Conservation (phyloP, 305 asterid species). For the Fraxinus angustifolia region DNA sequence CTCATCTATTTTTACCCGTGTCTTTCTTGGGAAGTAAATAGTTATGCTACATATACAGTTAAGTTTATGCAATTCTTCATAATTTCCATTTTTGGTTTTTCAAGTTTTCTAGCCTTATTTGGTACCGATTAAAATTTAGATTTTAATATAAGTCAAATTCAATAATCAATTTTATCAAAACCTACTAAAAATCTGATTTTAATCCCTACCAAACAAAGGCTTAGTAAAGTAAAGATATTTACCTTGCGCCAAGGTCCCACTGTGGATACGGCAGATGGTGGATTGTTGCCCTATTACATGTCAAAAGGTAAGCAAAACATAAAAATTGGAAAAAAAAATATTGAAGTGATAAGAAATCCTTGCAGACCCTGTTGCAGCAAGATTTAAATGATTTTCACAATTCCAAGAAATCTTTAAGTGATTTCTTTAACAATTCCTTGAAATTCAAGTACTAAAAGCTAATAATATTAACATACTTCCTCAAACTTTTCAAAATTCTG, state of each 20-base stretch:
- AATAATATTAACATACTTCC: slow-evolving; percentile 37
- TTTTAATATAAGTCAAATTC: neutral
- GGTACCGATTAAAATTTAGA: no score
- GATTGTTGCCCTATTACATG: slow-evolving; percentile 59
- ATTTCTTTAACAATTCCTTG: neutral
- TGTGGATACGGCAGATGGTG: slow-evolving; percentile 62
- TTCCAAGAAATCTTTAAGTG: neutral
- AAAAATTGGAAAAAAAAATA: neutral
- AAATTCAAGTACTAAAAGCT: neutral
- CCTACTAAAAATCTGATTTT: neutral
- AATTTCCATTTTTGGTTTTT: neutral
- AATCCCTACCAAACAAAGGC: neutral
- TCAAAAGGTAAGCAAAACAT: slow-evolving; percentile 13
- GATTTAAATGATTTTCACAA: neutral
- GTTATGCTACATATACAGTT: neutral
- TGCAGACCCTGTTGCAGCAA: neutral
- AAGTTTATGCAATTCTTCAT: neutral
- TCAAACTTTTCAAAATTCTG: slow-evolving; percentile 91
- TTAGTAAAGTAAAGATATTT: slow-evolving; percentile 6
- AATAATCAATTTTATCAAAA: neutral
- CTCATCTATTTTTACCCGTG: neutral
- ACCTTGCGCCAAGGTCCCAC: slow-evolving; percentile 99
- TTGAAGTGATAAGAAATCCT: neutral
- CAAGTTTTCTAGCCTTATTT: neutral
- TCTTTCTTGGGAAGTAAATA: neutral